These are phyloP conservation scores for Aspergillus texensis DNA, from an alignment of 2,329 filamentous ascomycete species.

Conservation along the genomic window DNA sequence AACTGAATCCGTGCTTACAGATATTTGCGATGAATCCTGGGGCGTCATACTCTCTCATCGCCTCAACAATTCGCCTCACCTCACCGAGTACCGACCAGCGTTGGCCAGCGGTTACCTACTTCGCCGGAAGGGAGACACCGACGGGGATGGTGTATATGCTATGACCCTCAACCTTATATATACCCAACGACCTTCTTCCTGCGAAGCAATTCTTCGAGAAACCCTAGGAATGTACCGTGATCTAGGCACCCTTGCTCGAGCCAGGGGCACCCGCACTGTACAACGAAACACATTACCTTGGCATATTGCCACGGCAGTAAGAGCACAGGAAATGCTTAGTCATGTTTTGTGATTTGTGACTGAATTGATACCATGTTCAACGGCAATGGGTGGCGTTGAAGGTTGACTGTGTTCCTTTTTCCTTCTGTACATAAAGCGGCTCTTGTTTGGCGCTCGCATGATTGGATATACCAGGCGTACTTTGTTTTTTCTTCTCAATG, in stretches of 20 bases:
- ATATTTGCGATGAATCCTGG: constrained; percentile 64
- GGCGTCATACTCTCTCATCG: constrained; percentile 57
- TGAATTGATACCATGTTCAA: constrained; percentile 8
- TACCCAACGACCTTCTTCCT: constrained; percentile 31
- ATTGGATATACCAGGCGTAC: constrained; percentile 19
- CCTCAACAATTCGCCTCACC: constrained; percentile 43
- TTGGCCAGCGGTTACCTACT: constrained; percentile 51
- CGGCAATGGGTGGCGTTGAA: constrained; percentile 15
- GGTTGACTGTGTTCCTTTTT: constrained; percentile 7
- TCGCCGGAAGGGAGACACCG: constrained; percentile 45
- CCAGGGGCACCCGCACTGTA: constrained; percentile 45
- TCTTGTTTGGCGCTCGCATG: constrained; percentile 11
- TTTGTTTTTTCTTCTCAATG: neutral
- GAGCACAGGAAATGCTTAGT: constrained; percentile 45
- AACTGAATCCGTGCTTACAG: constrained; percentile 59
- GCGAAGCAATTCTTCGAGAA: constrained; percentile 45
- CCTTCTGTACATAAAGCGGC: constrained; percentile 18
- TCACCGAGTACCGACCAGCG: constrained; percentile 46
- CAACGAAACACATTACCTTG: constrained; percentile 48
- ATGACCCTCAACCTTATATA: constrained; percentile 48
- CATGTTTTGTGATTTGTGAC: constrained; percentile 38
- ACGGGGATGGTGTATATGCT: constrained; percentile 44
- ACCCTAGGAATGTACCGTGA: constrained; percentile 49
- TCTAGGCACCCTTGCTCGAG: constrained; percentile 45
- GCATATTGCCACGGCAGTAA: constrained; percentile 50